Percentiles rank a stretch among this genome's conserved stretches.
phyloP scores from a whole-genome alignment of 257 asterid species.

The Nicotiana knightiana region DNA sequence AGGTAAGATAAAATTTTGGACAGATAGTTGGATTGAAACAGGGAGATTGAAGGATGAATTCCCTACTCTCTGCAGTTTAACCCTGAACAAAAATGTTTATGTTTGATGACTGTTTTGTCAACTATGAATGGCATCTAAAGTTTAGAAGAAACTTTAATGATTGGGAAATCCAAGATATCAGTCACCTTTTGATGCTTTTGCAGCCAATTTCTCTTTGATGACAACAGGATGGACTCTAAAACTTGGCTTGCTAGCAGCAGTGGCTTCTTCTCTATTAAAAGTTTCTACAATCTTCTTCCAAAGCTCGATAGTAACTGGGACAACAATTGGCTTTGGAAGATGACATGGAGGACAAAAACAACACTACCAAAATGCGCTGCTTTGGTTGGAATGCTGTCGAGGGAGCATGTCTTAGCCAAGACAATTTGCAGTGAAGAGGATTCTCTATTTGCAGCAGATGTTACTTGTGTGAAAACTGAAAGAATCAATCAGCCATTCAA shows the following conservation, averaged over 20 bases:
- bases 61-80: neutral
- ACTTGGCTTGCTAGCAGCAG: neutral
- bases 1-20: neutral
- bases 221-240: neutral
- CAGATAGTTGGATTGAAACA: neutral
- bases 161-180: neutral
- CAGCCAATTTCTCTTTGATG: neutral
- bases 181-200: neutral
- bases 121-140: neutral
- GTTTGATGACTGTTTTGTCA: neutral
- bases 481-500: neutral
- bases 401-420: neutral
- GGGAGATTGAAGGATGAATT: neutral
- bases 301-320: neutral
- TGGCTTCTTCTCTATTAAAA: neutral
- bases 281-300: neutral
- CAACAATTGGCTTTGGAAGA: neutral
- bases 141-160: neutral
- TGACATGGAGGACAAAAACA: neutral
- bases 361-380: neutral
- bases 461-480: neutral
- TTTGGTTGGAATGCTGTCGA: neutral
- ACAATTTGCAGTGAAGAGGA: neutral
- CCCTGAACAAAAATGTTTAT: neutral
- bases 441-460: neutral